phyloP scores from a whole-genome alignment of 2,329 filamentous ascomycete species.

The Allantophomopsis lycopodina region DNA sequence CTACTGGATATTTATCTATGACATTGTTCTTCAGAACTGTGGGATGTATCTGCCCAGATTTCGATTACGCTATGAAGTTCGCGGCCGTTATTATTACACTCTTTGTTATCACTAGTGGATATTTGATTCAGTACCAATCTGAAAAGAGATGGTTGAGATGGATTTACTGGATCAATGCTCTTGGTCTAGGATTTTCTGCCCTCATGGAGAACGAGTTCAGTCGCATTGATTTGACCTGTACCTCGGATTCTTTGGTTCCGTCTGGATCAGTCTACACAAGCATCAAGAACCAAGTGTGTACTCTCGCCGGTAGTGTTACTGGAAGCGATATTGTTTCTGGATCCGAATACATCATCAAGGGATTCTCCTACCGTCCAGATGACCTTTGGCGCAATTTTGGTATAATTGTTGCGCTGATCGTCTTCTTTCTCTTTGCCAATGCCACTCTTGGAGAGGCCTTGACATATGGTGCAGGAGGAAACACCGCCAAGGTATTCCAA shows the following conservation, averaged over 20 bases:
- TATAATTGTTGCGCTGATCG: constrained; percentile 63
- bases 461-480: constrained; percentile 69
- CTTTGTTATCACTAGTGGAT: constrained; percentile 72
- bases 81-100: constrained; percentile 67
- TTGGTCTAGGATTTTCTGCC: constrained; percentile 62
- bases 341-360: constrained; percentile 50
- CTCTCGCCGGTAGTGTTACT: constrained; percentile 54
- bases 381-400: constrained; percentile 77
- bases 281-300: constrained; percentile 68
- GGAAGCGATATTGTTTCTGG: constrained; percentile 54
- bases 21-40: constrained; percentile 67
- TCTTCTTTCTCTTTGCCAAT: constrained; percentile 63
- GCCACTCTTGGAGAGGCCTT: constrained; percentile 68
- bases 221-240: constrained; percentile 54
- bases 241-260: constrained; percentile 53
- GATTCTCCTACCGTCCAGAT: constrained; percentile 50
- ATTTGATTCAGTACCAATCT: constrained; percentile 66
- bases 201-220: constrained; percentile 85
- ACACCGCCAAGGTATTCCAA: constrained; percentile 62
- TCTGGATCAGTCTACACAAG: constrained; percentile 56
- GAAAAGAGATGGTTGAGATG: constrained; percentile 67
- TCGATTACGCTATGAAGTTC: constrained; percentile 76
- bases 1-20: constrained; percentile 58
- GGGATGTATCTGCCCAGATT: constrained; percentile 63
- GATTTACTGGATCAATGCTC: constrained; percentile 66